Conservation (phyloP, 495 filamentous ascomycete species). For the Diplogelasinospora grovesii region DNA sequence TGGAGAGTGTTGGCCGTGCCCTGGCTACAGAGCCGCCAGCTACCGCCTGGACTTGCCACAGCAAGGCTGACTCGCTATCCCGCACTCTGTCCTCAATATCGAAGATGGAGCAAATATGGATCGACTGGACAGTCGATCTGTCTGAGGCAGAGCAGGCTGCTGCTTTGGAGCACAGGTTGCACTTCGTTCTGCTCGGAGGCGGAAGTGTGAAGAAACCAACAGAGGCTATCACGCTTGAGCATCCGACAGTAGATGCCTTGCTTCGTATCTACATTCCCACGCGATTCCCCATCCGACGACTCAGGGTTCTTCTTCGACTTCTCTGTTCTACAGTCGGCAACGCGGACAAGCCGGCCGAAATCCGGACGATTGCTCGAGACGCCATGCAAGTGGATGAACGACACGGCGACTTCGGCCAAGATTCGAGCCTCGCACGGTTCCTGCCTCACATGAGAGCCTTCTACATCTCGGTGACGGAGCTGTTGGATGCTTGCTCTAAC, state of each 20-base stretch:
- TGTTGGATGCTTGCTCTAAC: conserved; percentile 47
- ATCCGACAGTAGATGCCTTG: conserved; percentile 31
- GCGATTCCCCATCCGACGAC: conserved; percentile 37
- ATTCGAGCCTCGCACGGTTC: conserved; percentile 48
- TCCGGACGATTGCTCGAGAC: conserved; percentile 34
- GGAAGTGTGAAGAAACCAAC: conserved; percentile 16
- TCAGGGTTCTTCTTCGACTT: conserved; percentile 33
- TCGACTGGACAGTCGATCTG: conserved; percentile 39
- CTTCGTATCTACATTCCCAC: conserved; percentile 37
- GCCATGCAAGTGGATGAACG: conserved; percentile 22
- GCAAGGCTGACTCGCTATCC: conserved; percentile 35
- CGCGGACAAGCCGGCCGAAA: conserved; percentile 19
- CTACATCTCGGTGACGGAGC: conserved; percentile 43
- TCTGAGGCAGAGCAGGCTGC: conserved; percentile 40
- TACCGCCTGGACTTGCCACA: conserved; percentile 29
- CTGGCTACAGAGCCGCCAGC: conserved; percentile 28
- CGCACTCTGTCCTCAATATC: conserved; percentile 39
- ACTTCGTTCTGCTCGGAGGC: conserved; percentile 31
- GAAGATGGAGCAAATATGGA: conserved; percentile 38
- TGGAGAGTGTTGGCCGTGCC: conserved; percentile 29
- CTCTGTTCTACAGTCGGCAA: conserved; percentile 31
- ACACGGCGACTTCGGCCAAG: conserved; percentile 38
- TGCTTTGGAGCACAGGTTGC: conserved; percentile 42
- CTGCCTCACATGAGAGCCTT: conserved; percentile 53
- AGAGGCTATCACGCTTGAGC: conserved; percentile 26